phyloP scores from a whole-genome alignment of 306 rosid species.

The Crataegus laevigata region DNA sequence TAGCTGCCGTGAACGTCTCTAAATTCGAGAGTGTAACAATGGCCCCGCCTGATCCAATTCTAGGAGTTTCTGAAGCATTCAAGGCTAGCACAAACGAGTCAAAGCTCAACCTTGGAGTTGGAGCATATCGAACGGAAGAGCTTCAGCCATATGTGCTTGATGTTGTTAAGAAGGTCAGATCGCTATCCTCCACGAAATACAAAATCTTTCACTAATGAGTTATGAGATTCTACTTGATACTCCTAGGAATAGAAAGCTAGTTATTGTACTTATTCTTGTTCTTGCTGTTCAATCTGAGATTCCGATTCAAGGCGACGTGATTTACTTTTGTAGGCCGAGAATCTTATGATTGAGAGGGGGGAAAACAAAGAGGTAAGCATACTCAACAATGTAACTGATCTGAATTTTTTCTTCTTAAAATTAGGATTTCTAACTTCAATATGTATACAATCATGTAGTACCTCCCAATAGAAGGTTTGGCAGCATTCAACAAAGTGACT shows the following conservation, averaged over 20 bases:
- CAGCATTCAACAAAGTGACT: conserved; percentile 90
- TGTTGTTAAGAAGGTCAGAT: conserved; percentile 75
- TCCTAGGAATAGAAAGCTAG: not conserved
- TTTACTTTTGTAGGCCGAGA: conserved; percentile 56
- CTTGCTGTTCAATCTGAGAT: not conserved
- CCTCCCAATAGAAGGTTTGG: conserved; percentile 96
- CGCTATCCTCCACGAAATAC: not conserved
- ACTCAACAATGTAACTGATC: conserved; percentile 6
- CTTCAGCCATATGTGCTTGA: conserved; percentile 87
- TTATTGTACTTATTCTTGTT: not conserved
- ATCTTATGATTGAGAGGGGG: conserved; percentile 79
- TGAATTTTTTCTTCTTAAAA: conserved; percentile 3
- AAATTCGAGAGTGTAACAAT: conserved; percentile 79
- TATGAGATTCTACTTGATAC: not conserved
- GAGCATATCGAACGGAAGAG: conserved; percentile 87
- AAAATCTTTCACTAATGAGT: not conserved
- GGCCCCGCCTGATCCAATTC: conserved; percentile 99
- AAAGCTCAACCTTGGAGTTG: conserved; percentile 98
- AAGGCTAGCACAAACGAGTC: conserved; percentile 53
- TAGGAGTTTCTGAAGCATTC: conserved; percentile 98
- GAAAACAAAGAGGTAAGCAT: conserved; percentile 86
- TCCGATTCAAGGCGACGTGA: not conserved
- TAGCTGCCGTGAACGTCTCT: conserved; percentile 62
- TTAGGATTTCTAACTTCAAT: conserved; percentile 18
- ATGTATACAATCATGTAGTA: conserved; percentile 41